Percentiles rank a stretch among this genome's conserved stretches.
These are phyloP conservation scores for Peronosclerospora sorghi DNA, from an alignment of 352 stramenopile genomes.

Conservation along the genomic window DNA sequence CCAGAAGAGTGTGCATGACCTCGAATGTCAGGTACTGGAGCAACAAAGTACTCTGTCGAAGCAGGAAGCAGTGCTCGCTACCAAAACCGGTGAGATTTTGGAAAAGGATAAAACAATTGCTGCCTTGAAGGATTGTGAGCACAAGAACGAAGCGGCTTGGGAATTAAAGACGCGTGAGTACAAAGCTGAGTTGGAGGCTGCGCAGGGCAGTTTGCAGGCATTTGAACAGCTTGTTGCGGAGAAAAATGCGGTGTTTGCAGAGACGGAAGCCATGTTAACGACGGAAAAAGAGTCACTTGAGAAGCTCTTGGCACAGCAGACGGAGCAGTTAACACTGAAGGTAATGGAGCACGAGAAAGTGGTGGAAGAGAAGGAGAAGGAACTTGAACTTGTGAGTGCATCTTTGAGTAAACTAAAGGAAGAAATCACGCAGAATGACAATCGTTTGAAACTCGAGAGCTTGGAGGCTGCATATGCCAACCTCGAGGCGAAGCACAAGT, in stretches of 20 bases:
- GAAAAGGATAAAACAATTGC: slow-evolving; percentile 14
- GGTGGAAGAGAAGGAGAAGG: slow-evolving; percentile 15
- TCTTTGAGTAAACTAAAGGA: slow-evolving; percentile 10
- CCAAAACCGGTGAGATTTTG: slow-evolving; percentile 6
- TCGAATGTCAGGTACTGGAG: slow-evolving; percentile 11
- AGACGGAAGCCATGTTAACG: slow-evolving; percentile 11
- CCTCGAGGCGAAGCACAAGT: slow-evolving; percentile 13
- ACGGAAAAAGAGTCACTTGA: slow-evolving; percentile 18
- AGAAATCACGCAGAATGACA: slow-evolving; percentile 8
- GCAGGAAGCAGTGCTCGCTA: slow-evolving; percentile 9
- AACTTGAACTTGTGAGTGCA: slow-evolving; percentile 11
- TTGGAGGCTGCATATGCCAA: slow-evolving; percentile 13
- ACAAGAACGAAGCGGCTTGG: slow-evolving; percentile 11
- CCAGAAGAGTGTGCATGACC: slow-evolving; percentile 4
- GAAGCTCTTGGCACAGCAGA: slow-evolving; percentile 19
- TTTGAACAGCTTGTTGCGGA: slow-evolving; percentile 24
- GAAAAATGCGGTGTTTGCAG: slow-evolving; percentile 18
- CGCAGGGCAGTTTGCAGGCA: slow-evolving; percentile 16
- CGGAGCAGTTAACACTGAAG: slow-evolving; percentile 19
- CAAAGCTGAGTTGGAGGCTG: slow-evolving; percentile 21
- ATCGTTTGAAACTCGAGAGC: slow-evolving; percentile 12
- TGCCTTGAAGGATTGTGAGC: slow-evolving; percentile 10
- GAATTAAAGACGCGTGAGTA: slow-evolving; percentile 11
- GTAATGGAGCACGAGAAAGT: slow-evolving; percentile 16
- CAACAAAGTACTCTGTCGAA: slow-evolving; percentile 7